A percentile compares a stretch with the other conserved stretches of the same genome.
Conservation (phyloP, 192 early-diverging fungal species). For the Dispira simplex region DNA sequence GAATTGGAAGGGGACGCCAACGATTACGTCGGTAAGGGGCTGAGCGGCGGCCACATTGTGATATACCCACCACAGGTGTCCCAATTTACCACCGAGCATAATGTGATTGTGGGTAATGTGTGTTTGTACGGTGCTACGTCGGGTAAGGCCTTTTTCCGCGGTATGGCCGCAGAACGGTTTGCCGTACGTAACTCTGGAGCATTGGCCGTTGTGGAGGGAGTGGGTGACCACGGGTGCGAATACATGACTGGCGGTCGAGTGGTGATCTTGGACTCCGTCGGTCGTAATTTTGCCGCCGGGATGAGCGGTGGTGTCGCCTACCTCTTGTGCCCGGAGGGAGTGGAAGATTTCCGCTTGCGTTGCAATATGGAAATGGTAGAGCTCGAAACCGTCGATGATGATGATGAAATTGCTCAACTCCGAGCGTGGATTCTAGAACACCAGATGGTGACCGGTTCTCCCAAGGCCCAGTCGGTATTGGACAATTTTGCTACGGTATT, state of each 20-base stretch:
- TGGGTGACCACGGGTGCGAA: slow-evolving; percentile 98
- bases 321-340: slow-evolving; percentile 51
- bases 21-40: slow-evolving; percentile 98
- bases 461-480: slow-evolving; percentile 50
- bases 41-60: slow-evolving; percentile 82
- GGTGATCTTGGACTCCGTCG: slow-evolving; percentile 73
- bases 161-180: slow-evolving; percentile 95
- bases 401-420: slow-evolving; percentile 60
- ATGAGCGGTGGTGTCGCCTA: slow-evolving; percentile 98
- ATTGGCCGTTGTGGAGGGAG: slow-evolving; percentile 85
- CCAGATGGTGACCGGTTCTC: slow-evolving; percentile 63
- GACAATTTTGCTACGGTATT: slow-evolving; percentile 49
- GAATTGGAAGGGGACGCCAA: slow-evolving; percentile 96
- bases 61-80: slow-evolving; percentile 78
- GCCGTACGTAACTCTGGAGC: slow-evolving; percentile 98
- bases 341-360: slow-evolving; percentile 35
- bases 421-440: slow-evolving; percentile 70
- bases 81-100: slow-evolving; percentile 65
- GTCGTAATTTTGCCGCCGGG: slow-evolving; percentile 97
- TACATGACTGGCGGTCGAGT: slow-evolving; percentile 98
- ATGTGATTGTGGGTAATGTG: slow-evolving; percentile 93
- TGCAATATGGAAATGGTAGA: slow-evolving; percentile 90
- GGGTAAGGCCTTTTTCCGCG: slow-evolving; percentile 81
- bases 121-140: slow-evolving; percentile 94
- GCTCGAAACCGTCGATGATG: slow-evolving; percentile 62